Conservation (phyloP, 345 rosid species). For the Eucalyptus erythrocorys region DNA sequence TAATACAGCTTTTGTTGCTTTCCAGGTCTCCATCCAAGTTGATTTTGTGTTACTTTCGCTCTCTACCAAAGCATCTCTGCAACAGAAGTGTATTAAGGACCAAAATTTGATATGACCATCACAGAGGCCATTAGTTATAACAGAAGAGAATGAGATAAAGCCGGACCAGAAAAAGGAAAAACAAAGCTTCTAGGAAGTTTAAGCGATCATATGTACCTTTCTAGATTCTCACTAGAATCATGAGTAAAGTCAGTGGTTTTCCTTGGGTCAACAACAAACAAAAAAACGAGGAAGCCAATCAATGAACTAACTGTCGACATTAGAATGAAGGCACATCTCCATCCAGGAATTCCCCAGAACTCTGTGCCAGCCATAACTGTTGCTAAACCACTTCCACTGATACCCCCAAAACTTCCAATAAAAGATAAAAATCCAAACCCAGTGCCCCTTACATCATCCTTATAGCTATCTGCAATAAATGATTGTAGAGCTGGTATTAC, state of each 20-base stretch:
- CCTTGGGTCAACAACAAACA: conserved; percentile 66
- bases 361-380: conserved; percentile 88
- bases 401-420: conserved; percentile 78
- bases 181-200: background rate
- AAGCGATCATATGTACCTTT: conserved; percentile 11
- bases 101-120: background rate
- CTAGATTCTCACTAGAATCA: background rate
- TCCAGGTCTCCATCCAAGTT: conserved; percentile 68
- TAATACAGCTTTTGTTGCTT: conserved; percentile 59
- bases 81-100: background rate
- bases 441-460: conserved; percentile 70
- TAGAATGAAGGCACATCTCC: conserved; percentile 91
- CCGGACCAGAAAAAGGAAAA: background rate
- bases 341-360: conserved; percentile 68
- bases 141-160: background rate
- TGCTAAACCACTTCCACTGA: conserved; percentile 91
- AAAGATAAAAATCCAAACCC: conserved; percentile 83
- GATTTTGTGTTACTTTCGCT: conserved; percentile 24
- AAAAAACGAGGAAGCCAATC: conserved; percentile 72
- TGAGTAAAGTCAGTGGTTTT: conserved; percentile 2
- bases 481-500: conserved; percentile 97
- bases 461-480: conserved; percentile 89
- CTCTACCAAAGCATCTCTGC: conserved; percentile 44
- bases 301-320: conserved; percentile 68
- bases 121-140: background rate